These are phyloP conservation scores for Phaeophleospora eucalypticola DNA, from an alignment of 2,329 filamentous ascomycete genomes.

Conservation along the genomic window DNA sequence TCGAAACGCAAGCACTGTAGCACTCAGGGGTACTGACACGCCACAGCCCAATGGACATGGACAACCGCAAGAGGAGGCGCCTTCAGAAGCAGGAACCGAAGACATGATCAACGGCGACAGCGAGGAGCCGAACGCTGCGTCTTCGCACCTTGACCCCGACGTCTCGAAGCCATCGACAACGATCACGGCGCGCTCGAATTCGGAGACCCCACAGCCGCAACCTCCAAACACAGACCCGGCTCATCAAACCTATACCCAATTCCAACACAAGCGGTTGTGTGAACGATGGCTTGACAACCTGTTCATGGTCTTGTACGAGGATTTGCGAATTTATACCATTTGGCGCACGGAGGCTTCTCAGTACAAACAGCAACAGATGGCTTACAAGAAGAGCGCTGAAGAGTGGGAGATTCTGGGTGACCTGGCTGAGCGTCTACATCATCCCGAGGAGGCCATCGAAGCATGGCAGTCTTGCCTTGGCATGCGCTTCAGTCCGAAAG, in stretches of 20 bases:
- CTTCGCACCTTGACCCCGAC: constrained; percentile 30
- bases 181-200: constrained; percentile 30
- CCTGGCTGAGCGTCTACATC: constrained; percentile 86
- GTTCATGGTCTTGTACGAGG: constrained; percentile 99
- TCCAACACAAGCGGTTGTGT: constrained; percentile 95
- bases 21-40: constrained; percentile 65
- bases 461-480: constrained; percentile 85
- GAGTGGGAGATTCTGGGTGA: constrained; percentile 98
- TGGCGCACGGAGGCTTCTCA: constrained; percentile 98
- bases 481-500: constrained; percentile 89
- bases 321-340: constrained; percentile 96
- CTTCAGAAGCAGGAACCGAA: constrained; percentile 34
- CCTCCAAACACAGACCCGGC: constrained; percentile 49
- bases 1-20: constrained; percentile 75
- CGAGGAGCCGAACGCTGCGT: constrained; percentile 26
- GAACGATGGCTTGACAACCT: constrained; percentile 97
- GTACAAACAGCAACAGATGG: constrained; percentile 85
- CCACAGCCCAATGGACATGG: constrained; percentile 43
- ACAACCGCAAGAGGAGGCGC: constrained; percentile 35
- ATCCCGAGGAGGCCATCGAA: constrained; percentile 85
- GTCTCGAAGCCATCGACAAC: constrained; percentile 34
- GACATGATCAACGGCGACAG: constrained; percentile 26
- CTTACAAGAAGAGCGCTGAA: constrained; percentile 94
- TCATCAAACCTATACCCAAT: constrained; percentile 75
- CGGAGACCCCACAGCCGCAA: constrained; percentile 31